Evolutionary conservation across 768 basidiomycete species (phyloP).

Genomic region (Tricholoma matsutake): DNA sequence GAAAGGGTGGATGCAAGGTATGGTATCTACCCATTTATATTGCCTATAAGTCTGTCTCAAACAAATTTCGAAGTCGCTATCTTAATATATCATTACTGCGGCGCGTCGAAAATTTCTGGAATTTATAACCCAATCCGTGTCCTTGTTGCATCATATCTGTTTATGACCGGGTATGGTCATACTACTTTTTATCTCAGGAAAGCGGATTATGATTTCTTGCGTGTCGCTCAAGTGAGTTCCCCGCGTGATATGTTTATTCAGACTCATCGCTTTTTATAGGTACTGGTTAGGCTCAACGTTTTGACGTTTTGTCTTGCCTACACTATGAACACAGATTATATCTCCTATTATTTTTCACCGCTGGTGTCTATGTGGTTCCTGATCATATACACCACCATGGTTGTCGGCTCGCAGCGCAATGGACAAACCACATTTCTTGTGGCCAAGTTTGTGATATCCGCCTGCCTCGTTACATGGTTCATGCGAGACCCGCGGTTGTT

Average conservation of each 20-base stretch:
- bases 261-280: slow-evolving; percentile 34
- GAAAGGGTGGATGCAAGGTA: slow-evolving; percentile 99
- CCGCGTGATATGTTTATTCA: not conserved
- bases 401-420: slow-evolving; percentile 69
- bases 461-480: slow-evolving; percentile 59
- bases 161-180: slow-evolving; percentile 93
- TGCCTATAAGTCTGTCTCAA: not conserved
- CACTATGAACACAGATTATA: slow-evolving; percentile 89
- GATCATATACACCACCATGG: slow-evolving; percentile 81
- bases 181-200: slow-evolving; percentile 88
- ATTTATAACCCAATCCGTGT: slow-evolving; percentile 91
- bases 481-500: slow-evolving; percentile 64
- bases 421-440: slow-evolving; percentile 64
- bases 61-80: slow-evolving; percentile 59
- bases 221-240: slow-evolving; percentile 62
- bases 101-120: slow-evolving; percentile 87
- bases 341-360: slow-evolving; percentile 89
- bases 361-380: slow-evolving; percentile 90
- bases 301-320: slow-evolving; percentile 81
- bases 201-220: slow-evolving; percentile 77
- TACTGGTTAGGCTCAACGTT: slow-evolving; percentile 80
- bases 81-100: slow-evolving; percentile 89
- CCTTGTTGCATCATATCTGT: slow-evolving; percentile 84
- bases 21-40: slow-evolving; percentile 21
- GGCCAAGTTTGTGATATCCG: slow-evolving; percentile 66